Evolutionary conservation across 2,329 filamentous ascomycete genomes (phyloP).

Genomic region (Juglanconis juglandina): DNA sequence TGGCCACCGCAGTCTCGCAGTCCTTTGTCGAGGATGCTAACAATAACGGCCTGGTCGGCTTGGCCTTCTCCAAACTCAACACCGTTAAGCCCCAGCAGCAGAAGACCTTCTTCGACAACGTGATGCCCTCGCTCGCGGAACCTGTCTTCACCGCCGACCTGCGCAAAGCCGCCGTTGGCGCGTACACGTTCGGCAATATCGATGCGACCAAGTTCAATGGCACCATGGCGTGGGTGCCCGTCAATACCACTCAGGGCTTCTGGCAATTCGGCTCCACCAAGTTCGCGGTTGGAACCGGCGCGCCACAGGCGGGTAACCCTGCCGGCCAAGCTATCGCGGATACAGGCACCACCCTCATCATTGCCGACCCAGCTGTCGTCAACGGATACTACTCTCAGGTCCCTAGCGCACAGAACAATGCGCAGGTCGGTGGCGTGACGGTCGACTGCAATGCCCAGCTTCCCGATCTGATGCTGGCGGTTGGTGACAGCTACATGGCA

Average conservation of each 20-base stretch:
- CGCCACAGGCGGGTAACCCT: conserved; percentile 31
- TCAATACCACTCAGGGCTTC: conserved; percentile 62
- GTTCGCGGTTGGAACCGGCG: conserved; percentile 50
- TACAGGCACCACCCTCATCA: conserved; percentile 61
- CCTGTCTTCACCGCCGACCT: conserved; percentile 71
- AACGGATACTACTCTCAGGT: conserved; percentile 48
- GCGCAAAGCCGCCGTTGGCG: conserved; percentile 55
- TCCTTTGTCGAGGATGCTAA: conserved; percentile 58
- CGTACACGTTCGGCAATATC: conserved; percentile 72
- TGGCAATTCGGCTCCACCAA: conserved; percentile 62
- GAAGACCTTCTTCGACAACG: conserved; percentile 73
- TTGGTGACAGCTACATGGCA: conserved; percentile 56
- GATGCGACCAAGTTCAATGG: conserved; percentile 62
- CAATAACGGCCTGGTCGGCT: conserved; percentile 66
- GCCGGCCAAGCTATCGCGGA: conserved; percentile 50
- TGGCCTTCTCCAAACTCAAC: conserved; percentile 64
- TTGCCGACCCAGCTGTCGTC: conserved; percentile 52
- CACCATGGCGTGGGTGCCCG: conserved; percentile 56
- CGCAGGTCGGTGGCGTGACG: conserved; percentile 40
- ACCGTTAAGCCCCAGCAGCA: conserved; percentile 59
- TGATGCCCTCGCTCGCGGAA: conserved; percentile 55
- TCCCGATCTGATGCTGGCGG: conserved; percentile 51
- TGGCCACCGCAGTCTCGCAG: conserved; percentile 56
- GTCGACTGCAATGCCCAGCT: conserved; percentile 44
- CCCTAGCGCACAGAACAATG: conserved; percentile 37